phyloP scores from a whole-genome alignment of 805 yeast genomes.

The Millerozyma acaciae region DNA sequence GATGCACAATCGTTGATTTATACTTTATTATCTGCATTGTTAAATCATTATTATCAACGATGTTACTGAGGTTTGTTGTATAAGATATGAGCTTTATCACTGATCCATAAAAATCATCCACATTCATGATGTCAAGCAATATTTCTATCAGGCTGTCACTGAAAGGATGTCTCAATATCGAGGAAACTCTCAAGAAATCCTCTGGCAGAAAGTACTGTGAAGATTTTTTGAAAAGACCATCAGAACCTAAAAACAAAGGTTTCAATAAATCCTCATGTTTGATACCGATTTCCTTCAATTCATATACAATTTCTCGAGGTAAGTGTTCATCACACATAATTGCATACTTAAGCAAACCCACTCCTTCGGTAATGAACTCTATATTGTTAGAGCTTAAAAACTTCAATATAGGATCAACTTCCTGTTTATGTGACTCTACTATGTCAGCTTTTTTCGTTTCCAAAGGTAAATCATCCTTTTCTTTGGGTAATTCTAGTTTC shows the following conservation, averaged over 20 bases:
- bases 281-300: conserved; percentile 26
- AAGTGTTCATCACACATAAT: conserved; percentile 33
- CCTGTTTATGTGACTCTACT: conserved; percentile 15
- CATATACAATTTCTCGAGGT: conserved; percentile 17
- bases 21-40: conserved; percentile 35
- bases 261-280: conserved; percentile 25
- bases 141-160: conserved; percentile 18
- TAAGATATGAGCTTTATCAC: conserved; percentile 23
- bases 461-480: not conserved
- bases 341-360: conserved; percentile 34
- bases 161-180: conserved; percentile 19
- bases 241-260: conserved; percentile 28
- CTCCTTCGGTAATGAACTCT: conserved; percentile 31
- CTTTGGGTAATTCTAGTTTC: too few relatives aligned
- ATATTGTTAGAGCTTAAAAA: conserved; percentile 31
- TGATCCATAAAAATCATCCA: conserved; percentile 28
- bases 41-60: conserved; percentile 26
- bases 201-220: conserved; percentile 23
- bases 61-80: conserved; percentile 28
- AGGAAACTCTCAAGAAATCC: conserved; percentile 34
- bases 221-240: conserved; percentile 21
- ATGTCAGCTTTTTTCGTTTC: conserved; percentile 2
- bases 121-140: conserved; percentile 19
- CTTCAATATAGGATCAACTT: conserved; percentile 32
- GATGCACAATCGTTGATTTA: conserved; percentile 24